Evolutionary conservation across 2,329 filamentous ascomycete genomes (phyloP).

Genomic region (Thermothelomyces thermophilus): DNA sequence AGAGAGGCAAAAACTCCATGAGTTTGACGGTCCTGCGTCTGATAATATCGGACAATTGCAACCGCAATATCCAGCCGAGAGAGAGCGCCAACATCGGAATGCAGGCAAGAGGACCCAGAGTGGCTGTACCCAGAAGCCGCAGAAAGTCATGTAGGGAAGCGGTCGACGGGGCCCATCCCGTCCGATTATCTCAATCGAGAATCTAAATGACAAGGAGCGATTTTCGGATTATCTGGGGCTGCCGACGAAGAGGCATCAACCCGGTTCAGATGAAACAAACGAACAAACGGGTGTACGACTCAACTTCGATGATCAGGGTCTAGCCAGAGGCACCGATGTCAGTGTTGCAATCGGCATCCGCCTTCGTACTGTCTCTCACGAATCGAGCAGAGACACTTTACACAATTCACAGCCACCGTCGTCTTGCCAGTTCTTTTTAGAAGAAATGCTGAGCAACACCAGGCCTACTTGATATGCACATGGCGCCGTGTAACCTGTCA

Average conservation of each 20-base stretch:
- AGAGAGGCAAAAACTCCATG: not conserved
- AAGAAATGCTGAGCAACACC: not conserved
- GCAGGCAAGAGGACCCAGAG: not conserved
- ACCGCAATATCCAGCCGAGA: slow-evolving; percentile 12
- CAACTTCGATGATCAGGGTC: slow-evolving; percentile 1
- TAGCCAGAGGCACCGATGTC: not conserved
- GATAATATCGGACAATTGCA: slow-evolving; percentile 2
- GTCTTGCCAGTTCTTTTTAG: not conserved
- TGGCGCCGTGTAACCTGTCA: slow-evolving; percentile 4
- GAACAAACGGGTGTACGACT: not conserved
- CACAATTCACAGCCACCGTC: no score
- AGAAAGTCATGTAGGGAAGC: not conserved
- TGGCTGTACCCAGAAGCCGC: not conserved
- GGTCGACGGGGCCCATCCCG: slow-evolving; percentile 3
- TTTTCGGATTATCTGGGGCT: no score
- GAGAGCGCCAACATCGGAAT: slow-evolving; percentile 1
- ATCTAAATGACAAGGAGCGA: no score
- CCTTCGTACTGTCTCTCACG: no score
- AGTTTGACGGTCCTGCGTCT: slow-evolving; percentile 9
- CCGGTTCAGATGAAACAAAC: slow-evolving; percentile 2
- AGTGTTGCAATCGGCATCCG: no score
- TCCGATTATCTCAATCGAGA: not conserved
- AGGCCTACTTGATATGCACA: slow-evolving; percentile 5
- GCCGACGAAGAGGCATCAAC: slow-evolving; percentile 2
- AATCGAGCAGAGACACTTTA: no score